These are phyloP conservation scores for Lactarius akahatsu DNA, from an alignment of 768 basidiomycete species.

Conservation along the genomic window DNA sequence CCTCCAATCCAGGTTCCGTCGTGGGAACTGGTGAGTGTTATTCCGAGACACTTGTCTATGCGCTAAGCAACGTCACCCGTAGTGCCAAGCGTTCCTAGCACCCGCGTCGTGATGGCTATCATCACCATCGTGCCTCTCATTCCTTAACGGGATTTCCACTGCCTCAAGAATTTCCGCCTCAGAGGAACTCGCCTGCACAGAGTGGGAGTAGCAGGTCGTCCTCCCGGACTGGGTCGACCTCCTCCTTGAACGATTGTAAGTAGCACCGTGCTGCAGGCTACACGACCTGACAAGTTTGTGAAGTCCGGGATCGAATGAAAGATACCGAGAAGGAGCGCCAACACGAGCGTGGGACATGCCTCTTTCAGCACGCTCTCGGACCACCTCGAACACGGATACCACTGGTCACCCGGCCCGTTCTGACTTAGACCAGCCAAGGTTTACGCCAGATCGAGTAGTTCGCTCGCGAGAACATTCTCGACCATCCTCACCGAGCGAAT, in stretches of 20 bases:
- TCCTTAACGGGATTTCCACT: slow-evolving; percentile 27
- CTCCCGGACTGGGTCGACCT: slow-evolving; percentile 23
- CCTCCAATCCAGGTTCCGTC: slow-evolving; percentile 6
- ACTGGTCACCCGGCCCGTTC: slow-evolving; percentile 37
- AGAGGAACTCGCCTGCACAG: slow-evolving; percentile 16
- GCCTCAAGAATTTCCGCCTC: slow-evolving; percentile 25
- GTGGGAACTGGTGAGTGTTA: slow-evolving; percentile 15
- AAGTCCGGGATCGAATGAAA: slow-evolving; percentile 35
- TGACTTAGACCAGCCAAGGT: slow-evolving; percentile 8
- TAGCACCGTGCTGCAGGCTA: neutral
- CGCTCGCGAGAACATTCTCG: slow-evolving; percentile 22
- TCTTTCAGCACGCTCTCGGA: slow-evolving; percentile 37
- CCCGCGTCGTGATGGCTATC: slow-evolving; percentile 27
- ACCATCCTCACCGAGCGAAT: slow-evolving; percentile 24
- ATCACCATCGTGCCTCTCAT: slow-evolving; percentile 30
- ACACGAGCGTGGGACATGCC: slow-evolving; percentile 52
- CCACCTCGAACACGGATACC: slow-evolving; percentile 36
- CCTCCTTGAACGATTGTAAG: slow-evolving; percentile 29
- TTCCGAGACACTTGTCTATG: neutral
- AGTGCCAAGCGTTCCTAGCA: slow-evolving; percentile 11
- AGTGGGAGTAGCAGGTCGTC: slow-evolving; percentile 25
- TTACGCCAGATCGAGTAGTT: slow-evolving; percentile 11
- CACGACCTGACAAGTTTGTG: slow-evolving; percentile 1
- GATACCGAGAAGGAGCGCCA: slow-evolving; percentile 35
- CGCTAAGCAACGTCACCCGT: neutral